Evolutionary conservation across 441 rosid genomes (phyloP), one percentile per base, ranked within the genome.

Genomic region (Biscutella laevigata): DNA sequence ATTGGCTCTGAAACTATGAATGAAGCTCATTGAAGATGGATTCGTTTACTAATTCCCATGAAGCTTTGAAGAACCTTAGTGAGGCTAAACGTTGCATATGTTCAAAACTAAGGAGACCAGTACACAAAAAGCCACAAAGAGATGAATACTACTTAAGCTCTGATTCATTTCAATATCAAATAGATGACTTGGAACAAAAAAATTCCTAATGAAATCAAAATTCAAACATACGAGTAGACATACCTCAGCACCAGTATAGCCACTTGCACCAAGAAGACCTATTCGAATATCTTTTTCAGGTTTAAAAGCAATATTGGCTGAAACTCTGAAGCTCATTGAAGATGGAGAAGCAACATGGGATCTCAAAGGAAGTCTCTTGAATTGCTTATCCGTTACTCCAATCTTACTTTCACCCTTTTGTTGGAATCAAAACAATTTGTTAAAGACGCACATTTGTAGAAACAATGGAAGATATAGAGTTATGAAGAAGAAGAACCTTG

Each of bases 171-270:
- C 5, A 46, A 21, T 50, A 24, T 7, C 57, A 33, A 32, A 47
- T 36, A 29, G 32, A 28, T 14, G 4, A 26, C 38, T 25, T n/a
- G 16, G 2, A 38, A 14, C 2, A 39, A 19, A 35, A 21, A 45
- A 30, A n/a, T n/a, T 11, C 39, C 39, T 28, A 28, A 12, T 0
- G 6, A 16, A 28, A 20, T 2, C 0, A 14, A 17, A 44, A 29
- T 10, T 14, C 4, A 38, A 63, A 30, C 3, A 36, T 4, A 39
- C 0, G 4, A n/a, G 5, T 27, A 1, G 12, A 28, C 17, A 42
- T 6, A 88, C 99, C 99, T 92, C 95, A 3, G 95, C 89, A 41
- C 99, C 97, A 49, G 99, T 88, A 77, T 92, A 92, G 27, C 98
- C 96, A 67, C 96, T 91, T 25, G 95, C 94, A 56, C 96, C 94